Base-by-base conservation (phyloP, 768 basidiomycete genomes). In the Boletus fagicola region DNA sequence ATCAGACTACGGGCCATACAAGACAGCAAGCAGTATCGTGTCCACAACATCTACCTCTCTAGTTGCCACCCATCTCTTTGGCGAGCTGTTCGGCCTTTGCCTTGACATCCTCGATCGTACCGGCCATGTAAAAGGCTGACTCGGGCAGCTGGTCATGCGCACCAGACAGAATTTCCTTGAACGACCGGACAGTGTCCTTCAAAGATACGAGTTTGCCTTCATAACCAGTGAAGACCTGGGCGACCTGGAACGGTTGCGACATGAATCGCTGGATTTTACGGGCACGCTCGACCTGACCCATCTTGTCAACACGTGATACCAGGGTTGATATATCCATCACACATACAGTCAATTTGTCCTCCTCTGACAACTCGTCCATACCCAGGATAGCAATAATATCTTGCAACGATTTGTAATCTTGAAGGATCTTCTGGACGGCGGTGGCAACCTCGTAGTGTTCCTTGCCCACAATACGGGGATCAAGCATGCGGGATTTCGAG, bases 281-380 rank as follows among this genome's bases (percentile, higher is more conserved):
- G 62, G 94, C 95, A 76, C 94, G 94, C 80, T 95, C 92, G 79
- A 97, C 94, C 88, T 90, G 57, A 48, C 66, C 5, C n/a, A 51
- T 6, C 4, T 30, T 15, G 22, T 64, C 49, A 67, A 18, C 18
- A 45, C 36, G 39, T 22, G 40, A 50, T 47, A 31, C n/a, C 5
- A 49, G 20, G 45, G 31, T 51, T 49, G 8, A 39, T 5, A 26
- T 5, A 43, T 31, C 30, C 33, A n/a, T 47, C 22, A 20, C 49
- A 57, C 55, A 28, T 49, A 57, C 60, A 63, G 95, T 98, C 65
- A 98, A 80, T 80, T 99, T 99, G 80, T 99, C 97, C 80, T 98
- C 97, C 75, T 99, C 97, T 18, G 96, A 98, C 83, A 99, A 87
- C 77, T 99, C 97, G 73, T 99, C 97, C 97, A 99, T 99, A 83